Evolutionary conservation across 1,139 yeast genomes (phyloP).

Genomic region (Candida sp.): DNA sequence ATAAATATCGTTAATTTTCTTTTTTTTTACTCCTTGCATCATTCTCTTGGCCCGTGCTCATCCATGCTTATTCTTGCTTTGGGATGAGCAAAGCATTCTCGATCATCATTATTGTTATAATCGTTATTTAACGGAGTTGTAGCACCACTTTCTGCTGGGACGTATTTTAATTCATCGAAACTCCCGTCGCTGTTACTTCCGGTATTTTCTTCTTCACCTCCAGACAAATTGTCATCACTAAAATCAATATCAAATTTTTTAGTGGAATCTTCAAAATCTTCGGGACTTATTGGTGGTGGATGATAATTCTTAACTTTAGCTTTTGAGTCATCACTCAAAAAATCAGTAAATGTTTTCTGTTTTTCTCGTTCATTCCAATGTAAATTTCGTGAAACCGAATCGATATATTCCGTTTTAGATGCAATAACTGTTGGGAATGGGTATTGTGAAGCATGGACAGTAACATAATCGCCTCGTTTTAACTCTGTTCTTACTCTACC

Average conservation of each 20-base stretch:
- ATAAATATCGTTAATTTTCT: background rate
- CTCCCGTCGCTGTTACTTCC: slow-evolving; percentile 13
- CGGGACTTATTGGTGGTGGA: slow-evolving; percentile 3
- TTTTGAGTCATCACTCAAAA: slow-evolving; percentile 8
- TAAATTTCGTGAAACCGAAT: slow-evolving; percentile 76
- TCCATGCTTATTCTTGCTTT: slow-evolving; percentile 28
- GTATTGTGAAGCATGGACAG: slow-evolving; percentile 73
- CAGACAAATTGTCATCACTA: slow-evolving; percentile 16
- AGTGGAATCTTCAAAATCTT: slow-evolving; percentile 3
- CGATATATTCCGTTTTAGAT: slow-evolving; percentile 74
- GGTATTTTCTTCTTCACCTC: slow-evolving; percentile 8
- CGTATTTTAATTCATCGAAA: slow-evolving; percentile 17
- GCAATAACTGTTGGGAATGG: slow-evolving; percentile 86
- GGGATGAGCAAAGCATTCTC: slow-evolving; percentile 40
- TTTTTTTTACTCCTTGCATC: background rate
- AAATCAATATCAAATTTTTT: slow-evolving; percentile 28
- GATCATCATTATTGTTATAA: slow-evolving; percentile 24
- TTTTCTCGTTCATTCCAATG: slow-evolving; percentile 86
- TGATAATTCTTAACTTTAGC: background rate
- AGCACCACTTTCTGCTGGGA: slow-evolving; percentile 25
- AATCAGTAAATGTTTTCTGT: slow-evolving; percentile 61
- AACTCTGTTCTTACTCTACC: slow-evolving; percentile 80
- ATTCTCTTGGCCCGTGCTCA: slow-evolving; percentile 9
- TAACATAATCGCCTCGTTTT: slow-evolving; percentile 70
- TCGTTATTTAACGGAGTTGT: slow-evolving; percentile 27